A percentile compares a stretch with the other conserved stretches of the same genome.
phyloP scores from a whole-genome alignment of 1,284 basidiomycete species.

The Amylostereum chailletii region DNA sequence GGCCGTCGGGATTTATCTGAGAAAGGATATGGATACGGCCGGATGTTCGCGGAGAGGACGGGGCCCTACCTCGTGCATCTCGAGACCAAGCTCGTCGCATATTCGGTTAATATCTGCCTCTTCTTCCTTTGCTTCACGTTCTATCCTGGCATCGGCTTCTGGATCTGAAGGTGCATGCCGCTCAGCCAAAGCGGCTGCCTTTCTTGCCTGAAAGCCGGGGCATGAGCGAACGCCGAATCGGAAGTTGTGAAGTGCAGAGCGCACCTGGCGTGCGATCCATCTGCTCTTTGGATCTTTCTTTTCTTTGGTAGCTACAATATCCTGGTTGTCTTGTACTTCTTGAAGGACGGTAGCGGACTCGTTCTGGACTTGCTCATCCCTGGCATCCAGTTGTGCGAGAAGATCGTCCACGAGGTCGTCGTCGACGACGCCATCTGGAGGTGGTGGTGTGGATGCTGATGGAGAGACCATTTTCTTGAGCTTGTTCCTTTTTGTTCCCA shows the following conservation, averaged over 20 bases:
- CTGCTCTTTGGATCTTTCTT: slow-evolving; percentile 67
- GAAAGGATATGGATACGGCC: background rate
- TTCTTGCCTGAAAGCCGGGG: slow-evolving; percentile 51
- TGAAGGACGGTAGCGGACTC: slow-evolving; percentile 43
- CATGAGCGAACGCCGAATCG: slow-evolving; percentile 1
- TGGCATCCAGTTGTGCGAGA: slow-evolving; percentile 61
- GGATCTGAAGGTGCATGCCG: slow-evolving; percentile 51
- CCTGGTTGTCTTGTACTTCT: slow-evolving; percentile 34
- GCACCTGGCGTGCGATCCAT: slow-evolving; percentile 74
- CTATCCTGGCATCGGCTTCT: slow-evolving; percentile 54
- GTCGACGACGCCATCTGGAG: slow-evolving; percentile 27
- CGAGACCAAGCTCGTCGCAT: slow-evolving; percentile 61
- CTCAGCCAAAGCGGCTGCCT: slow-evolving; percentile 62
- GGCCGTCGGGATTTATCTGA: slow-evolving; percentile 89
- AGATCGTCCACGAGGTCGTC: slow-evolving; percentile 64
- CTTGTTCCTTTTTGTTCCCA: slow-evolving; percentile 42
- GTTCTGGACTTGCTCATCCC: slow-evolving; percentile 37
- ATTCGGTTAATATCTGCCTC: slow-evolving; percentile 58
- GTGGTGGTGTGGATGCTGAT: slow-evolving; percentile 12
- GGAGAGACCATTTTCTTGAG: slow-evolving; percentile 34
- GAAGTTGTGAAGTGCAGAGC: slow-evolving; percentile 12
- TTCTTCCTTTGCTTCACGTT: slow-evolving; percentile 67
- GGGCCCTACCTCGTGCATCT: slow-evolving; percentile 59
- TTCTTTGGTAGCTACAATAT: slow-evolving; percentile 19
- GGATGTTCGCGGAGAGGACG: background rate